Evolutionary conservation across 768 basidiomycete species (phyloP).

Genomic region (Phaeotremella fagi): DNA sequence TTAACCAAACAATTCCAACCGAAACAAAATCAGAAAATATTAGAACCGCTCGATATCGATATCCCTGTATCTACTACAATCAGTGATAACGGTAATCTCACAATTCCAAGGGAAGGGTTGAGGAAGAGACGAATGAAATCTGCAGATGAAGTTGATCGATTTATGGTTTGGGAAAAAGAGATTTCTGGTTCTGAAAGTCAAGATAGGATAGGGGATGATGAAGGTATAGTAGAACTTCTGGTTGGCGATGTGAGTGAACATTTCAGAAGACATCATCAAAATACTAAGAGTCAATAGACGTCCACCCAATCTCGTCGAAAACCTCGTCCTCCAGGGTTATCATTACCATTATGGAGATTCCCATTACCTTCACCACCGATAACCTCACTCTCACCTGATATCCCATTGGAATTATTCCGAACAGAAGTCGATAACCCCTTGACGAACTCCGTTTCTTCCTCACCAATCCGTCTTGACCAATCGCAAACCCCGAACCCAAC

Average conservation of each 20-base stretch:
- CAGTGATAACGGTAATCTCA: too few relatives aligned
- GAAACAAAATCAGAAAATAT: conserved; percentile 16
- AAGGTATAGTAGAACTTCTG: background rate
- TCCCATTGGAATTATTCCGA: conserved; percentile 24
- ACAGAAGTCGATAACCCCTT: conserved; percentile 29
- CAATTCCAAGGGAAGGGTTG: background rate
- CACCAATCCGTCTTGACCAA: too few relatives aligned
- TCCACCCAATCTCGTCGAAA: background rate
- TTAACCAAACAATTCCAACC: conserved; percentile 17
- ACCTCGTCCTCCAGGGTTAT: background rate
- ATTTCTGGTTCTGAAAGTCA: background rate
- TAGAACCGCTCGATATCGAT: conserved; percentile 19
- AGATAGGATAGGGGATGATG: background rate
- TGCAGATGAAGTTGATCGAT: conserved; percentile 25
- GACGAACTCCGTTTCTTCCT: background rate
- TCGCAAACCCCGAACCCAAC: too few relatives aligned
- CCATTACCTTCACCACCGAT: conserved; percentile 36
- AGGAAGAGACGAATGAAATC: conserved; percentile 25
- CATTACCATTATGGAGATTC: conserved; percentile 27
- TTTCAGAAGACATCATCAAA: too few relatives aligned
- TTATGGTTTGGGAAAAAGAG: background rate
- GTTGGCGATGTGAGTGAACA: background rate
- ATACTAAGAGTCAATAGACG: background rate
- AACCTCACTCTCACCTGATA: conserved; percentile 23
- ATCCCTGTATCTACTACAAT: background rate